Base-by-base conservation (phyloP, 805 yeast species). In the Kodamaea neixiangensis region DNA sequence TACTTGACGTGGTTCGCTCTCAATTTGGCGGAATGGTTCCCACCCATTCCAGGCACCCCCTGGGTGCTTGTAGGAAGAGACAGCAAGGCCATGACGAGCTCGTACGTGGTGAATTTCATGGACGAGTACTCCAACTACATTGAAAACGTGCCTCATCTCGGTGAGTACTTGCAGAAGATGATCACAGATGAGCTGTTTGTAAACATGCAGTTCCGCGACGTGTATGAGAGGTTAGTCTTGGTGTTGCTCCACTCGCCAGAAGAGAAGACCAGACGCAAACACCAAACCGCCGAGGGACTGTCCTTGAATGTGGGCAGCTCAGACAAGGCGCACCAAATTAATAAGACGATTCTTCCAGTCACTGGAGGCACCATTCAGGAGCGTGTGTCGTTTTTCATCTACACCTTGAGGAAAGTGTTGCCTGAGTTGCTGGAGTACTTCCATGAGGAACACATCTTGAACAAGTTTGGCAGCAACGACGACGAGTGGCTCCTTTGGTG, bases 401-500 rank as follows among this genome's bases (percentile, higher is more conserved):
- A 83, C 58, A 76, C 81, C 59, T 74, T 87, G 59, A 77, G 86
- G 54, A 81, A 75, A 57, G 69, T 76, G 34, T 68, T 89, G 49
- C 97, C 97, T 1, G 96, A 89, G 60, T 67, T 92, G 38, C 85
- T 88, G 46, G 80, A 78, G 53, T 88, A 82, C 54, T 81, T 92
- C 54, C 83, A 83, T 35, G 96, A 89, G 60, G 97, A 92, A 59
- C 91, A 87, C 52, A 79, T 87, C 20, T 67, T 87, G 43, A 82
- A 82, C 56, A 78, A 81, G 38, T 75, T 74, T 50, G 78, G 79
- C 2, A 60, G 66, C 58, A 76, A 81, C 53, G 90, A 87, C 55
- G 94, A 89, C 58, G 91, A 86, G 62, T 92, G 97, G 97, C 73
- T 91, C 20, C 78, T 89, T 37, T 92, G 97, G 96, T 92, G 97